Evolutionary conservation across 78 protist genomes (phyloP).

Genomic region (Dictyostelium purpureum): DNA sequence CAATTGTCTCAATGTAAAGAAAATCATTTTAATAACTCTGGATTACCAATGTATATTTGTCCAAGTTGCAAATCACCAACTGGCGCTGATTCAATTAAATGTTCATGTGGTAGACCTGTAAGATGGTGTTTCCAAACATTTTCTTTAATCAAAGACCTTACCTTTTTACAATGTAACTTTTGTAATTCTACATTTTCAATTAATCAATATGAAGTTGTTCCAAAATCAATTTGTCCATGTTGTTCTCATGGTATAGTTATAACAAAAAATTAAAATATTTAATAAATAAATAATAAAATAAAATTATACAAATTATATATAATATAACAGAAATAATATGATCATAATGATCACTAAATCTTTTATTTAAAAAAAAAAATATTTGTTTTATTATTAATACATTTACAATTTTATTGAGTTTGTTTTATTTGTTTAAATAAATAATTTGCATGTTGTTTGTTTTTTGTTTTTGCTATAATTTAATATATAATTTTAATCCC

Average conservation of each 20-base stretch:
- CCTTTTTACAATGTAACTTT: conserved; percentile 27
- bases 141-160: conserved; percentile 14
- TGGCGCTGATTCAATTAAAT: background rate
- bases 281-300: too few species aligned
- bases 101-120: conserved; percentile 47
- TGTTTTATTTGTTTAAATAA: too few species aligned
- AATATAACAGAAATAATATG: too few species aligned
- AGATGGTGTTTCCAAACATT: conserved; percentile 35
- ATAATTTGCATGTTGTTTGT: too few species aligned
- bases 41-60: conserved; percentile 55
- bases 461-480: too few species aligned
- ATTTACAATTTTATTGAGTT: too few species aligned
- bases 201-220: conserved; percentile 16
- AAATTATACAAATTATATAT: too few species aligned
- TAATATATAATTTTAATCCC: too few species aligned
- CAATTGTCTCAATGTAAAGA: background rate
- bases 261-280: background rate
- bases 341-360: too few species aligned
- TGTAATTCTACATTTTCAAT: conserved; percentile 47
- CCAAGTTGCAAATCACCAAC: conserved; percentile 49
- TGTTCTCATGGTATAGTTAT: conserved; percentile 14
- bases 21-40: background rate
- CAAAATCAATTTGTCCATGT: background rate
- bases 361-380: too few species aligned
- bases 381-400: too few species aligned